Evolutionary conservation across 1,139 yeast species (phyloP), one percentile per base, ranked within the genome.

Genomic region (Blastobotrys petasosporus): DNA sequence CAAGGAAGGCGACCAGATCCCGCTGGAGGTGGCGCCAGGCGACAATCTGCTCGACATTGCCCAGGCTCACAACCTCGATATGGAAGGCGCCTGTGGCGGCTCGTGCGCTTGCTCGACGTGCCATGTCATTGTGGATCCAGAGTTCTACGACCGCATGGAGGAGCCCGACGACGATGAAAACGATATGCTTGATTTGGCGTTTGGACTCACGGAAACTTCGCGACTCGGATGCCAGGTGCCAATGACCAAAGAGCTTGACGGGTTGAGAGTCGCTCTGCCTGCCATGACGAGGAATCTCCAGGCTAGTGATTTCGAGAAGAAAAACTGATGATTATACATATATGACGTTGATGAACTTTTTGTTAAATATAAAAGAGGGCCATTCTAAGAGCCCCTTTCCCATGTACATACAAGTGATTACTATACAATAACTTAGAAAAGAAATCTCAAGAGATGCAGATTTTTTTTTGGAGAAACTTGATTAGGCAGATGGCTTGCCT

Each of bases 51-150:
- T 92, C 63, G 98, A 92, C 64, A 88, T 92, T 48, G 98, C 97
- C 5, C 98, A 92, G 68, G 95, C 94, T 3, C 70, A 90, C 61
- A 84, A 88, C 58, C 68, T 92, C 51, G 98, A 92, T 58, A 88
- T 92, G 90, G 98, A 92, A 64, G 95, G 98, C 39, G 98, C 98
- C 0, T 92, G 98, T 68, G 98, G 98, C 32, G 98, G 98, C 2
- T 87, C 97, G 1, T 92, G 98, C 71, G 98, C 98, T 1, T 92
- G 98, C 63, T 88, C 97, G 2, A 92, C 98, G 0, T 92, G 98
- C 64, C 98, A 92, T 68, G 82, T 92, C 49, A 92, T 92, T 44
- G 88, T 92, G 34, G 98, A 92, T 63, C 98, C 98, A 1, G 96
- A 84, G 40, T 88, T 71, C 62, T 92, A 87, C 66, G 98, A 92